Conservation (phyloP, 2,329 filamentous ascomycete species). For the Harringtonia aguacate region DNA sequence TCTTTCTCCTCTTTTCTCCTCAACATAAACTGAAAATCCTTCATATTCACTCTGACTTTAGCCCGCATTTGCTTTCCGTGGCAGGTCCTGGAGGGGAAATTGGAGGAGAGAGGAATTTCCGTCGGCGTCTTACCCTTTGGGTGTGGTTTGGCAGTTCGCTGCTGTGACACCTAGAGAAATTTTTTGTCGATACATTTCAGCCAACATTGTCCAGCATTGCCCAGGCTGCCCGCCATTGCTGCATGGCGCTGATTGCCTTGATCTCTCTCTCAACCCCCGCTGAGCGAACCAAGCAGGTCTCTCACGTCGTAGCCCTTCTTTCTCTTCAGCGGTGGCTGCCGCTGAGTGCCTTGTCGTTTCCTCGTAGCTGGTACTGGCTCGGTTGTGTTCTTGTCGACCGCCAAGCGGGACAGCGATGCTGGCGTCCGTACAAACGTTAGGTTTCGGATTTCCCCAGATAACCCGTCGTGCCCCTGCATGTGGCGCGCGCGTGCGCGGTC, state of each 20-base stretch:
- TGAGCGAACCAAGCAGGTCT: neutral
- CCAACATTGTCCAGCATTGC: too few relatives aligned
- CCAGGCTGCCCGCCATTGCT: too few relatives aligned
- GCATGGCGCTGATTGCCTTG: neutral
- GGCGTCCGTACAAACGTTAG: neutral
- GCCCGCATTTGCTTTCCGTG: slow-evolving; percentile 32
- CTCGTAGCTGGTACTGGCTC: neutral
- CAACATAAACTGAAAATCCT: slow-evolving; percentile 38
- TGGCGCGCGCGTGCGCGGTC: neutral
- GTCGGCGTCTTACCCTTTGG: slow-evolving; percentile 50
- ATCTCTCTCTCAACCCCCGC: neutral
- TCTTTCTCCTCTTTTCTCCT: slow-evolving; percentile 18
- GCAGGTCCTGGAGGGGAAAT: slow-evolving; percentile 57
- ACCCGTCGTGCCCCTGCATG: neutral
- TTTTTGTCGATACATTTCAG: slow-evolving; percentile 25
- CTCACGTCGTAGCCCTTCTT: neutral
- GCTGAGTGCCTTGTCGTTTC: neutral
- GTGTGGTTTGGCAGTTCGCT: slow-evolving; percentile 20
- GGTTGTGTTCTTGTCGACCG: neutral
- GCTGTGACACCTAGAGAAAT: slow-evolving; percentile 25
- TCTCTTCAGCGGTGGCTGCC: neutral
- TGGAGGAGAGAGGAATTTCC: slow-evolving; percentile 47
- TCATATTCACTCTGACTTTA: slow-evolving; percentile 60
- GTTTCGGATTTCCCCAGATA: too few relatives aligned
- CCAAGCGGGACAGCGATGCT: neutral